Percentiles rank a stretch among this genome's conserved stretches.
These are phyloP conservation scores for Austroboletus festivus DNA, from an alignment of 768 basidiomycete species.

Conservation along the genomic window DNA sequence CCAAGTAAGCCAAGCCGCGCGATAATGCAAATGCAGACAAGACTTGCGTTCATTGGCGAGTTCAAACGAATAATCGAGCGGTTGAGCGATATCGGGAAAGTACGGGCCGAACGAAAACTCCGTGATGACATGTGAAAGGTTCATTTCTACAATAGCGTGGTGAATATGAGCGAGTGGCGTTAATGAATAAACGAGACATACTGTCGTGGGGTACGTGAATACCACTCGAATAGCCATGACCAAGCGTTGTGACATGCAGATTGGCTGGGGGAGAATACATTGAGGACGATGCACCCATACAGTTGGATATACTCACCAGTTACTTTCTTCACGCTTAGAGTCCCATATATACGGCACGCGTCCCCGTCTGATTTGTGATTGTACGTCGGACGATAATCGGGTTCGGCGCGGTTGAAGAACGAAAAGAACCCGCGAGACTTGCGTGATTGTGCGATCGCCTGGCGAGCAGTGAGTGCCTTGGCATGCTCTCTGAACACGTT, in stretches of 20 bases:
- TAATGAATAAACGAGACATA: slow-evolving; percentile 38
- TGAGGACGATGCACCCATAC: not conserved
- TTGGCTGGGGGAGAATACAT: slow-evolving; percentile 51
- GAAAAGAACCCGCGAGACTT: slow-evolving; percentile 73
- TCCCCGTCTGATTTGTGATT: slow-evolving; percentile 63
- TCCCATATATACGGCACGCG: slow-evolving; percentile 86
- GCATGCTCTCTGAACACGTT: slow-evolving; percentile 49
- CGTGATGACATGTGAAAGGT: slow-evolving; percentile 91
- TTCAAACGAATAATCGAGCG: slow-evolving; percentile 88
- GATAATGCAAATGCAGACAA: not conserved
- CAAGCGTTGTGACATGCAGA: slow-evolving; percentile 89
- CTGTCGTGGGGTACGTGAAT: slow-evolving; percentile 85
- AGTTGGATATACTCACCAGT: slow-evolving; percentile 51
- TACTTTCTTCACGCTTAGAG: slow-evolving; percentile 81
- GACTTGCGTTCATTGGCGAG: slow-evolving; percentile 57
- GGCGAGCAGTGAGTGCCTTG: slow-evolving; percentile 58
- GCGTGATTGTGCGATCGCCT: slow-evolving; percentile 70
- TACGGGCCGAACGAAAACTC: slow-evolving; percentile 97
- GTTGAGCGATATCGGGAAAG: slow-evolving; percentile 94
- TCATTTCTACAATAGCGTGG: slow-evolving; percentile 67
- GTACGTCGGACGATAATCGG: slow-evolving; percentile 68
- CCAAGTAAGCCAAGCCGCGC: not conserved
- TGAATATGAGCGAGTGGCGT: not conserved
- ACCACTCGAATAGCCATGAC: slow-evolving; percentile 88
- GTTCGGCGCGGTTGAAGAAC: slow-evolving; percentile 41